Conservation (phyloP, 371 early-diverging fungal genomes). For the Mortierella sp. region DNA sequence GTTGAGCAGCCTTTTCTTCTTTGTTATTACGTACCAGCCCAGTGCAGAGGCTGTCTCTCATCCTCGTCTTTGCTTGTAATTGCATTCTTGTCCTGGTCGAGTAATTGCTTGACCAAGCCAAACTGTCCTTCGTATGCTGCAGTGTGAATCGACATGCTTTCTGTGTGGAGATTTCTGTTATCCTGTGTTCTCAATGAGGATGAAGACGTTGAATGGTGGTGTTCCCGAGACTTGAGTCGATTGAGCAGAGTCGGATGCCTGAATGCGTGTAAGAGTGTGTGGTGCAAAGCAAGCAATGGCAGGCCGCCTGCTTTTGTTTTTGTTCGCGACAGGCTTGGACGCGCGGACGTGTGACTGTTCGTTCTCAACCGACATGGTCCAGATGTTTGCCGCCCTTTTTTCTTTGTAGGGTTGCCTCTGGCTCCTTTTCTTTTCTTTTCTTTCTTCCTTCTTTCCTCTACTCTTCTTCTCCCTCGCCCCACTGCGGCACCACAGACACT, state of each 20-base stretch:
- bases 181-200: background rate
- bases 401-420: background rate
- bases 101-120: conserved; percentile 65
- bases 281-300: too few relatives aligned
- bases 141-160: conserved; percentile 60
- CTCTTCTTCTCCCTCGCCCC: background rate
- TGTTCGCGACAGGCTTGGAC: background rate
- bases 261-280: background rate
- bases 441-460: too few relatives aligned
- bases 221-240: background rate
- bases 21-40: conserved; percentile 38
- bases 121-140: conserved; percentile 71
- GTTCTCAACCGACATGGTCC: too few relatives aligned
- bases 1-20: background rate
- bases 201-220: background rate
- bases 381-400: background rate
- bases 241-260: background rate
- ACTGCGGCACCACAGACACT: background rate
- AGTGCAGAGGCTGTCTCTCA: conserved; percentile 48
- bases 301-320: too few relatives aligned
- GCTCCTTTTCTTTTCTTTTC: too few relatives aligned
- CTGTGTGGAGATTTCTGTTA: background rate
- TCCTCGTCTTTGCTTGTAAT: conserved; percentile 69
- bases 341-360: conserved; percentile 3
- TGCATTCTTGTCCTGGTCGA: conserved; percentile 62